Base-by-base conservation (phyloP, 2,329 filamentous ascomycete species). In the Pseudocercospora fijiensis region DNA sequence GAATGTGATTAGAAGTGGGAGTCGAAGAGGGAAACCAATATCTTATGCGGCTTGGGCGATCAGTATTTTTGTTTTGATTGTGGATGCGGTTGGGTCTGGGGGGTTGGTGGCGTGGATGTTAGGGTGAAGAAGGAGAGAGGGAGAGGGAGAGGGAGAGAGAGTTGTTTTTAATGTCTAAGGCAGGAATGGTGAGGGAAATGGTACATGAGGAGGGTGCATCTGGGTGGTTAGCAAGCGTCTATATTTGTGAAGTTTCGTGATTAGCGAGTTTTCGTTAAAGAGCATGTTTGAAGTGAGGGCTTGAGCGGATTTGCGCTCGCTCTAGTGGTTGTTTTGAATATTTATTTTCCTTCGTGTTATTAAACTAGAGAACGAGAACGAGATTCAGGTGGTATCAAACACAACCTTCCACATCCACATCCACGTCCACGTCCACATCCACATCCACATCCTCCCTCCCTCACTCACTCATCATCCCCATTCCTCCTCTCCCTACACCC, bases 61-160 rank as follows among this genome's bases (percentile, higher is more conserved):
- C 13, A 79, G 83, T 3, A 77, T 79, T 67, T 66, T 74, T 0
- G 75, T 80, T 0, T 82, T 86, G 67, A 67, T 78, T 0, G 71
- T 75, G 0, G 76, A 83, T 4, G 85, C 82, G 57, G 71, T 83
- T 8, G 78, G 82, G 1, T 82, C 83, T 62, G 84, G 82, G 9
- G 79, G 82, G 27, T 69, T 87, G 53, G 75, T 87, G 56, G 81
- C 85, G 5, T 73, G 85, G 62, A 79, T 87, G 9, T 77, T 78
- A 52, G 71, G 71, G 8, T 70, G 37, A 58, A 58, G 28, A 30
- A 10, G 8, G 7, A 4, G 28, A 33, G 30, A 11, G 30, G 10
- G 30, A 33, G 10, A n/a, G n/a, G 37, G 55, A 58, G 28, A 30
- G 28, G 8, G 7, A 4, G 28, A 33, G 30, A 11, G 30, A 9